phyloP scores from a whole-genome alignment of 306 rosid genomes.

The Fragaria vesca region DNA sequence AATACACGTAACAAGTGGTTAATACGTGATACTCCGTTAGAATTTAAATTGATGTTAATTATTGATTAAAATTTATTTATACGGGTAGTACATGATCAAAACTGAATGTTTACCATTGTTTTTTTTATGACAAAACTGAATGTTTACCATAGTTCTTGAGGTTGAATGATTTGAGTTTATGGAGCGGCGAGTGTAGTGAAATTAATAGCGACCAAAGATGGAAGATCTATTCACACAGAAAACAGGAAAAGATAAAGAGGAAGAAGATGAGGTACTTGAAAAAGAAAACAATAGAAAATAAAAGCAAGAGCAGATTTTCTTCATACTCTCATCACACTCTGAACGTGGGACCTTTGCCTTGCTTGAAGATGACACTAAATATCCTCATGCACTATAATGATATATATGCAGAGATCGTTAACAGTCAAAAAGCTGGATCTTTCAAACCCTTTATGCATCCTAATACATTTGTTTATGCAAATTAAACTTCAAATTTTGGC shows the following conservation, averaged over 20 bases:
- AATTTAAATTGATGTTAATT: too few relatives aligned
- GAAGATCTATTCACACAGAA: slow-evolving; percentile 24
- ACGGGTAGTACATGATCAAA: background rate
- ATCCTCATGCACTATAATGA: slow-evolving; percentile 40
- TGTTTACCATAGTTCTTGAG: background rate
- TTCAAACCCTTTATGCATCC: slow-evolving; percentile 28
- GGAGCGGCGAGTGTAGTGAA: background rate
- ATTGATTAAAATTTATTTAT: too few relatives aligned
- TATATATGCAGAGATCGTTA: slow-evolving; percentile 37
- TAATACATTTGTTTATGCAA: slow-evolving; percentile 13
- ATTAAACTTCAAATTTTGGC: background rate
- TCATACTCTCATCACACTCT: slow-evolving; percentile 42
- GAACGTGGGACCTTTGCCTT: slow-evolving; percentile 20
- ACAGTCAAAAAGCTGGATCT: slow-evolving; percentile 51
- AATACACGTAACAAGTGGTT: too few relatives aligned
- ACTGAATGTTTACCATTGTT: background rate
- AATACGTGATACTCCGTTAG: too few relatives aligned
- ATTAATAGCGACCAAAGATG: slow-evolving; percentile 3
- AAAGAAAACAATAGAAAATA: background rate
- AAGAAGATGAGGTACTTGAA: slow-evolving; percentile 33
- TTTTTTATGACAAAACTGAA: too few relatives aligned
- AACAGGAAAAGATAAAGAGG: slow-evolving; percentile 29
- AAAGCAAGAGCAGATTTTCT: slow-evolving; percentile 70
- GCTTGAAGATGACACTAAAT: slow-evolving; percentile 67
- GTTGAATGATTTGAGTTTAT: background rate